Percentiles rank a stretch among this genome's conserved stretches.
Evolutionary conservation across 2,329 filamentous ascomycete genomes (phyloP).

Genomic region (Thelonectria discophora): DNA sequence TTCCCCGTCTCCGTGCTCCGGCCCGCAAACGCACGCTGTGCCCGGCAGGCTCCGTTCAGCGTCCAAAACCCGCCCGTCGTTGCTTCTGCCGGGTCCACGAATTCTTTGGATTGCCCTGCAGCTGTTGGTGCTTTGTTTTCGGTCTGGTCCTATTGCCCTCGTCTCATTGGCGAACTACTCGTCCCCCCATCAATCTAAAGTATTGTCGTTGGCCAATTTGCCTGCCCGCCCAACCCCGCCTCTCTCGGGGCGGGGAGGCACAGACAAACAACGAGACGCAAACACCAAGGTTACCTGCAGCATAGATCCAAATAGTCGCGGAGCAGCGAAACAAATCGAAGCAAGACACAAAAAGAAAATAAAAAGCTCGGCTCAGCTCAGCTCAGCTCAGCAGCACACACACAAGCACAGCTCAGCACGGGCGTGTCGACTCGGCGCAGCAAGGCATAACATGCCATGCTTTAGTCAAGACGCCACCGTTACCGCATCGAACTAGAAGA

Average conservation of each 20-base stretch:
- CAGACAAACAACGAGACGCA: not conserved
- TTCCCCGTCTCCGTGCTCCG: conserved; percentile 17
- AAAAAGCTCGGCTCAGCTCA: not conserved
- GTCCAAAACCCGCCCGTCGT: conserved; percentile 7
- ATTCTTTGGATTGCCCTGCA: not conserved
- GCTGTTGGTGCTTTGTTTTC: conserved; percentile 6
- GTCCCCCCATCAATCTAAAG: not conserved
- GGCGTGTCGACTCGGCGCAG: conserved; percentile 4
- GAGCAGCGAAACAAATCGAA: conserved; percentile 13
- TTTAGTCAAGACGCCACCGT: conserved; percentile 3
- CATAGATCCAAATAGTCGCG: conserved; percentile 8
- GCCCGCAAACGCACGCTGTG: conserved; percentile 20
- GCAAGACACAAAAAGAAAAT: not conserved
- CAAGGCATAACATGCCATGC: conserved; percentile 7
- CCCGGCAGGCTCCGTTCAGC: conserved; percentile 18
- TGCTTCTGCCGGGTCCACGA: conserved; percentile 11
- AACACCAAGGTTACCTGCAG: conserved; percentile 3
- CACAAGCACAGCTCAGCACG: not conserved
- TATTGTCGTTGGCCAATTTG: not conserved
- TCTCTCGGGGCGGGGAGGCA: not conserved
- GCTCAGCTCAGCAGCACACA: too few relatives aligned
- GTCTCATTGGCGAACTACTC: conserved; percentile 8
- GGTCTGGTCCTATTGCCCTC: conserved; percentile 3
- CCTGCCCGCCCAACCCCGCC: not conserved
- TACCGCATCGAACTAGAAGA: conserved; percentile 14